Base-by-base conservation (phyloP, 2,329 filamentous ascomycete genomes). In the Beauveria caledonica region DNA sequence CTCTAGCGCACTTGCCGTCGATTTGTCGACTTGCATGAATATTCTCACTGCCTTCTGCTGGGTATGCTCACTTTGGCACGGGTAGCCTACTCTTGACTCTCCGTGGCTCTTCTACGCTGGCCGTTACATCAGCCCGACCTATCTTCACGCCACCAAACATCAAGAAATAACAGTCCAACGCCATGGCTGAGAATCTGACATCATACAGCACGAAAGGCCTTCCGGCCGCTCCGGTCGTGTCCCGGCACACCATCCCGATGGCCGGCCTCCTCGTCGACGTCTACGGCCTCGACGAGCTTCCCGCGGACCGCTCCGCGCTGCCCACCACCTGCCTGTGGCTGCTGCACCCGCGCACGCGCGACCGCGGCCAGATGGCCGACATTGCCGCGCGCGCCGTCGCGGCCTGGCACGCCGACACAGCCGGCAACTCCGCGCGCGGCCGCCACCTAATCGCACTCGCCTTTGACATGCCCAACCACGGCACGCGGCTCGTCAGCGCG, bases 401-500 rank as follows among this genome's bases (percentile, higher is more conserved):
- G n/a, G 81, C 85, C 9, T 95, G 87, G 85, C 86, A 89, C 67
- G 68, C 73, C 69, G 64, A 71, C 69, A n/a, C n/a, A n/a, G 53
- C 61, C 6, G 66, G 68, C 60, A 65, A 72, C 15, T 69, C 64
- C 56, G 54, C 64, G 67, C 33, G 70, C 63, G 58, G 33, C 33
- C 69, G 73, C 76, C 89, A 88, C 0, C 74, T 97, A 45, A 86
- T 97, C 54, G 92, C 90, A 2, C 83, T 92, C 13, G 84, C 88
- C 2, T 96, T 96, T 72, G 94, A 97, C 74, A 92, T 96, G 77
- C 84, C 93, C 50, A 97, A 97, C 72, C 94, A 97, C 74, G 94
- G 94, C 27, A 81, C 83, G 3, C 79, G 94, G 59, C 73, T 86
- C 62, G 83, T 93, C 2, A 80, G 87, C 66, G 75, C 82, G 8